Base-by-base conservation (phyloP, 2,329 filamentous ascomycete species). In the Plenodomus lindquistii region DNA sequence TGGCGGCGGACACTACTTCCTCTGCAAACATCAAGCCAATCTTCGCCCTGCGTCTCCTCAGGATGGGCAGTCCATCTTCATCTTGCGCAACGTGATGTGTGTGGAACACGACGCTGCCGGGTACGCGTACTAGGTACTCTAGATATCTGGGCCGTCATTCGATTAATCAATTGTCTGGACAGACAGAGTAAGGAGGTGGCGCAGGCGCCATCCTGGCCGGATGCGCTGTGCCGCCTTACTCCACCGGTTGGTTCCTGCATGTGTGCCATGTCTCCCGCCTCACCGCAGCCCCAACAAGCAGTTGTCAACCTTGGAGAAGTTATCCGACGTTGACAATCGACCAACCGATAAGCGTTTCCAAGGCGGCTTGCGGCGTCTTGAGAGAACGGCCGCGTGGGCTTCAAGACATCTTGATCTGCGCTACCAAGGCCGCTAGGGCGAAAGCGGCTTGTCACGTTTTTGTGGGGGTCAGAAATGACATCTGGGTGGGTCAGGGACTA, bases 341-440 rank as follows among this genome's bases (percentile, higher is more conserved):
- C 6, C 27, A 11, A 4, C 9, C 27, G 11, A 31, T 48, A 55
- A 57, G 55, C 50, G 37, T 57, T 53, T 42, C 55, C 52, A 57
- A 55, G 49, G 40, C 47, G 38, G 46, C 47, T 53, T 49, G 37
- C 42, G 29, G 27, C 34, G 50, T 54, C 41, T 55, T 45, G 41
- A 46, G 13, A 27, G n/a, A 21, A 20, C 24, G 31, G 19, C 22
- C 34, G 22, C 17, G 37, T 15, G 44, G 27, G 27, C 27, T 31
- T 7, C 27, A 31, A 31, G 27, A 31, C 22, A 24, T 24, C 55
- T 49, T 55, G 49, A 47, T 37, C 24, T 20, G 36, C 47, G 11
- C 17, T 44, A 50, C 55, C 53, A 54, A 58, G 56, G 27, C 27
- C 9, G 18, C 44, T 44, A 48, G 13, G 16, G 44, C 34, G 40